Evolutionary conservation across 352 stramenopile genomes (phyloP).

Genomic region (Phytopythium delawarense): DNA sequence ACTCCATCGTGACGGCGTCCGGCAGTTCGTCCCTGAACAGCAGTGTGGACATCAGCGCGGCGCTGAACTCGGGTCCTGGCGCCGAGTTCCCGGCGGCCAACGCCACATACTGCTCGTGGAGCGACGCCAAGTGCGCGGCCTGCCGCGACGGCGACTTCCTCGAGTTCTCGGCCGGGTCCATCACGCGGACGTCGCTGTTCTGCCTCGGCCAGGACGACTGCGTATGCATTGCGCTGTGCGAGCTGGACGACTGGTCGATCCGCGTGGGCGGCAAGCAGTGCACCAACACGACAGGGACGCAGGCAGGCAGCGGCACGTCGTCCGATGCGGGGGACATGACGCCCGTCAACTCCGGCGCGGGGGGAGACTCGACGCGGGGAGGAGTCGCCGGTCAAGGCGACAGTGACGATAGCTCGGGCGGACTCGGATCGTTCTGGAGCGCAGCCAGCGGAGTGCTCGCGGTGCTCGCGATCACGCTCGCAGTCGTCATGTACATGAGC

Average conservation of each 20-base stretch:
- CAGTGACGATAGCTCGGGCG: too few relatives aligned
- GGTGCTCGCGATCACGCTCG: not conserved
- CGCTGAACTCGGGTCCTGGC: slow-evolving; percentile 2
- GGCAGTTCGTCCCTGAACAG: slow-evolving; percentile 2
- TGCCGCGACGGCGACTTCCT: slow-evolving; percentile 7
- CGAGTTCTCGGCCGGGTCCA: slow-evolving; percentile 4
- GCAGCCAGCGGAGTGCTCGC: not conserved
- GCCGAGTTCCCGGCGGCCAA: slow-evolving; percentile 23
- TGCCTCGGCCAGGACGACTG: slow-evolving; percentile 21
- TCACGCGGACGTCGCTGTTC: slow-evolving; percentile 12
- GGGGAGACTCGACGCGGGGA: not conserved
- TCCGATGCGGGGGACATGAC: not conserved
- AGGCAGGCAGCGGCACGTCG: not conserved
- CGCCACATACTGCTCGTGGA: slow-evolving; percentile 36
- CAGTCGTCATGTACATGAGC: slow-evolving; percentile 9
- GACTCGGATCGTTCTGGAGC: slow-evolving; percentile 1
- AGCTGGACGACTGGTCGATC: slow-evolving; percentile 15
- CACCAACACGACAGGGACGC: not conserved
- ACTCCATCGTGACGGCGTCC: not conserved
- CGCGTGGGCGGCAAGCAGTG: slow-evolving; percentile 25
- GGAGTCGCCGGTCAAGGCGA: not conserved
- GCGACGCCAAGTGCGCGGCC: slow-evolving; percentile 14
- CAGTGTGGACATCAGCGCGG: not conserved
- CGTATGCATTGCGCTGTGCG: slow-evolving; percentile 27
- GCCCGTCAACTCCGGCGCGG: not conserved